phyloP scores from a whole-genome alignment of 192 early-diverging fungal species.

The Spinellus fusiger region DNA sequence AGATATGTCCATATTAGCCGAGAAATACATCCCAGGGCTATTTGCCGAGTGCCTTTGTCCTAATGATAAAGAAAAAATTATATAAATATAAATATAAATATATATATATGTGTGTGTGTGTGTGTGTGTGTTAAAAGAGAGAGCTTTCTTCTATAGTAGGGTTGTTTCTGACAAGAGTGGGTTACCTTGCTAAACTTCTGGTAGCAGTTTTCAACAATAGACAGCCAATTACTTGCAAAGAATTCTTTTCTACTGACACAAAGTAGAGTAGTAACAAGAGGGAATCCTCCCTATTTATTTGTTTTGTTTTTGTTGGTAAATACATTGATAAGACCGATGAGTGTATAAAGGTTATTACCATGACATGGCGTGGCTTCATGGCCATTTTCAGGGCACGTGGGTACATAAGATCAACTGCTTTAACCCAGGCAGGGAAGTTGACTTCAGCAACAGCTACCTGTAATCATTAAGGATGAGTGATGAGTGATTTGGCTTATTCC shows the following conservation, averaged over 20 bases:
- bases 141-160: no score
- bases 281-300: slow-evolving; percentile 61
- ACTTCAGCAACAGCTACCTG: slow-evolving; percentile 88
- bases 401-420: slow-evolving; percentile 87
- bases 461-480: neutral
- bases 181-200: slow-evolving; percentile 54
- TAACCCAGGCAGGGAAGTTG: slow-evolving; percentile 89
- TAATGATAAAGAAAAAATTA: slow-evolving; percentile 9
- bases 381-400: slow-evolving; percentile 88
- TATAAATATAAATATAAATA: slow-evolving; percentile 13
- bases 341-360: slow-evolving; percentile 22
- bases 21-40: slow-evolving; percentile 72
- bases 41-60: slow-evolving; percentile 65
- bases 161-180: no score
- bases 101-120: neutral
- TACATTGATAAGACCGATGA: neutral
- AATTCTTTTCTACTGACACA: slow-evolving; percentile 88
- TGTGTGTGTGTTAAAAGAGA: neutral
- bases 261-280: slow-evolving; percentile 81
- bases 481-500: neutral
- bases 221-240: slow-evolving; percentile 75
- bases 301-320: neutral
- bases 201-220: slow-evolving; percentile 62
- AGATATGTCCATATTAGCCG: slow-evolving; percentile 92
- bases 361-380: slow-evolving; percentile 74